Conservation (phyloP, 1,139 yeast species). For the Pichia norvegensis region DNA sequence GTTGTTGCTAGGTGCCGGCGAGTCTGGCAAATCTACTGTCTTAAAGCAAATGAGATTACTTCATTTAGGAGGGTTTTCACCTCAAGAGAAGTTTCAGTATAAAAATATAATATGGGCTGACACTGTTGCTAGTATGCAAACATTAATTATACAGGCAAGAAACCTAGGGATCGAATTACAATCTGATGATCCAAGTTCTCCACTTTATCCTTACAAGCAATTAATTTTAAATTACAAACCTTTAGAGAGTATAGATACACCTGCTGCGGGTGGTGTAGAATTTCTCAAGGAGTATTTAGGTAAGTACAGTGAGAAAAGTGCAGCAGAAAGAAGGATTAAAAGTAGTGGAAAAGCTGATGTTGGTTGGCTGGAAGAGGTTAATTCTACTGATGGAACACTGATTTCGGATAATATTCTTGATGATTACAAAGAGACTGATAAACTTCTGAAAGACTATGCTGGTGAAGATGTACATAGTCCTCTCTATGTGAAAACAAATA, state of each 20-base stretch:
- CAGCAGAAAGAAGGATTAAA: conserved; percentile 40
- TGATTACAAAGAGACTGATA: conserved; percentile 18
- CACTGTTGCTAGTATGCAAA: conserved; percentile 81
- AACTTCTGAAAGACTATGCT: conserved; percentile 17
- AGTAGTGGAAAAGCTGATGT: conserved; percentile 51
- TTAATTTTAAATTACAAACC: conserved; percentile 50
- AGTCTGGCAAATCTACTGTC: conserved; percentile 94
- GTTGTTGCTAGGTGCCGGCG: conserved; percentile 85
- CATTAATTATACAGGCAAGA: conserved; percentile 65
- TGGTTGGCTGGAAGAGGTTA: conserved; percentile 32
- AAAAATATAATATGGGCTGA: conserved; percentile 93
- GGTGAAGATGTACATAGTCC: conserved; percentile 4
- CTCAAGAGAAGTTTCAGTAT: conserved; percentile 73
- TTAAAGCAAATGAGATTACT: conserved; percentile 80
- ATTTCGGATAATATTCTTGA: conserved; percentile 6
- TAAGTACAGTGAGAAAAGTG: conserved; percentile 51
- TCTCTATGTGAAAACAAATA: background rate
- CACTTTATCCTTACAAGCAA: conserved; percentile 40
- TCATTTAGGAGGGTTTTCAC: conserved; percentile 80
- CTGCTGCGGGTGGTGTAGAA: conserved; percentile 60
- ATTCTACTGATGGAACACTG: conserved; percentile 5
- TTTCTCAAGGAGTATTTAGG: conserved; percentile 59
- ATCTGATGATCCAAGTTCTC: conserved; percentile 47
- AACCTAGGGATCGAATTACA: conserved; percentile 51
- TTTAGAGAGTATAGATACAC: conserved; percentile 53